A percentile compares a stretch with the other conserved stretches of the same genome.
Evolutionary conservation across 768 basidiomycete genomes (phyloP).

Genomic region (Roridomyces roridus): DNA sequence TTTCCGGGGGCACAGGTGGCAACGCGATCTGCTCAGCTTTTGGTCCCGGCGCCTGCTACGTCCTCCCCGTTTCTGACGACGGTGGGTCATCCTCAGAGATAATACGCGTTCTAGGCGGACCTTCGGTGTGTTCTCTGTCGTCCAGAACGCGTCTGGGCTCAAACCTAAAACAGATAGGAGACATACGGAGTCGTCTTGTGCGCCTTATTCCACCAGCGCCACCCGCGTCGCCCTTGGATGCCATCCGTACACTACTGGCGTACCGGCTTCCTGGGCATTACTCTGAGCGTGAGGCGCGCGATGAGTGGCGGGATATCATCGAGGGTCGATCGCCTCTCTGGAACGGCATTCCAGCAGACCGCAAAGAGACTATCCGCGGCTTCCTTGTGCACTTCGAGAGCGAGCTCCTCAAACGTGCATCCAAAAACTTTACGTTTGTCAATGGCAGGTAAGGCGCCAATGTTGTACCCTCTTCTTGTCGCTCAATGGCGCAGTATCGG

Average conservation of each 20-base stretch:
- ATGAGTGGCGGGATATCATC: constrained; percentile 92
- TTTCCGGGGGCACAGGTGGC: constrained; percentile 95
- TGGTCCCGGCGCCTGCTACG: constrained; percentile 70
- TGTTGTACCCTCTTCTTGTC: too few species aligned
- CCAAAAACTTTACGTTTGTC: constrained; percentile 93
- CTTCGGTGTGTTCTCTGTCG: constrained; percentile 57
- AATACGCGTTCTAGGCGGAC: constrained; percentile 87
- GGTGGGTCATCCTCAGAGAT: constrained; percentile 96
- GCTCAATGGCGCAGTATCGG: constrained; percentile 61
- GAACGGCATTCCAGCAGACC: constrained; percentile 85
- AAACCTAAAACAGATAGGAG: constrained; percentile 49
- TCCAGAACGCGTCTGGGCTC: background rate
- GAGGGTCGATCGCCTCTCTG: constrained; percentile 86
- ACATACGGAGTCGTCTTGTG: constrained; percentile 87
- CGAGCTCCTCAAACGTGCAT: constrained; percentile 85
- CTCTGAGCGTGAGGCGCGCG: constrained; percentile 79
- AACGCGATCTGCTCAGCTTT: constrained; percentile 92
- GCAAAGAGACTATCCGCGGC: constrained; percentile 90
- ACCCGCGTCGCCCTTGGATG: constrained; percentile 64
- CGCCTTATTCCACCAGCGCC: constrained; percentile 80
- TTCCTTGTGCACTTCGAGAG: constrained; percentile 94
- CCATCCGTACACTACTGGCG: constrained; percentile 78
- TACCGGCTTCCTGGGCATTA: constrained; percentile 76
- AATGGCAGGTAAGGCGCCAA: too few species aligned
- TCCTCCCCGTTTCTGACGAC: constrained; percentile 94